phyloP scores from a whole-genome alignment of 1,284 basidiomycete species.

The Entoloma clypeatum region DNA sequence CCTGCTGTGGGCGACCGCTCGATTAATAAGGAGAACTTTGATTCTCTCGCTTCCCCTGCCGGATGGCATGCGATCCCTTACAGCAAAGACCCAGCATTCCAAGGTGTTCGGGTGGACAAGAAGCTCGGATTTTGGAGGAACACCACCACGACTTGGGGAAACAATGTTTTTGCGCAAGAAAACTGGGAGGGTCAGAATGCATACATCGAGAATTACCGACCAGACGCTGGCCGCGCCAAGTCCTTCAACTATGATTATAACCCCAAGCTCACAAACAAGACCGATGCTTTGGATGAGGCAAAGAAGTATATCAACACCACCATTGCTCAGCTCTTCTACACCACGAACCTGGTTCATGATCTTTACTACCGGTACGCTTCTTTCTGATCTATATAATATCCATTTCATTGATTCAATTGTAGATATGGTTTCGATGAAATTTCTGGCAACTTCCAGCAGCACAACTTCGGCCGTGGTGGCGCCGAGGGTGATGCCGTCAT shows the following conservation, averaged over 20 bases:
- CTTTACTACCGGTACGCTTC: conserved; percentile 57
- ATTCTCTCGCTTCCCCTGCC: conserved; percentile 72
- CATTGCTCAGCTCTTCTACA: conserved; percentile 91
- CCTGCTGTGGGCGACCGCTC: conserved; percentile 60
- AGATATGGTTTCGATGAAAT: conserved; percentile 89
- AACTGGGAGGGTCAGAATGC: conserved; percentile 82
- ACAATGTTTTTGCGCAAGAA: conserved; percentile 89
- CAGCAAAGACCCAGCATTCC: conserved; percentile 49
- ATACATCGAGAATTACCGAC: conserved; percentile 80
- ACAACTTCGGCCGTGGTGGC: conserved; percentile 92
- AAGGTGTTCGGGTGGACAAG: conserved; percentile 22
- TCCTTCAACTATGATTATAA: conserved; percentile 72
- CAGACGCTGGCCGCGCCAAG: conserved; percentile 53
- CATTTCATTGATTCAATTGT: conserved; percentile 20
- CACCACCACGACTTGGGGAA: conserved; percentile 83
- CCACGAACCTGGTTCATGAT: conserved; percentile 80
- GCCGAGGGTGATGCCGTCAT: conserved; percentile 87
- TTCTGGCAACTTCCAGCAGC: conserved; percentile 95
- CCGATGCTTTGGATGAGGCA: conserved; percentile 59
- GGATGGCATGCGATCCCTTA: conserved; percentile 84
- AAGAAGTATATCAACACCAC: conserved; percentile 83
- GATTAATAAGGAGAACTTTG: conserved; percentile 59
- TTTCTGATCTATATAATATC: not conserved
- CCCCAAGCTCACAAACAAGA: conserved; percentile 46
- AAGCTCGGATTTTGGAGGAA: conserved; percentile 49